A percentile compares a stretch with the other conserved stretches of the same genome.
Evolutionary conservation across 2,329 filamentous ascomycete species (phyloP).

Genomic region (Nemania bipapillata): DNA sequence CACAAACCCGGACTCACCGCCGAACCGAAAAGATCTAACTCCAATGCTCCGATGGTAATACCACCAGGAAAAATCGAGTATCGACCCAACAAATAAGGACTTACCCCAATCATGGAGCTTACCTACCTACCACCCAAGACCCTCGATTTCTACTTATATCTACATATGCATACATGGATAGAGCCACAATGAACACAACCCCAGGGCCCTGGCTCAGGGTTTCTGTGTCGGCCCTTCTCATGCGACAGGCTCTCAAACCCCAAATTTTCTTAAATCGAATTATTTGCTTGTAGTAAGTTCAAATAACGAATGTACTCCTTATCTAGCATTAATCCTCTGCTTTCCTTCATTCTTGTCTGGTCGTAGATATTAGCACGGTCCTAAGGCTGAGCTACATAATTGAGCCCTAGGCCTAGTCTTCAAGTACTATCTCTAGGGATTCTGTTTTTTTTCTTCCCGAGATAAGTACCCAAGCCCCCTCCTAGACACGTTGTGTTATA

Average conservation of each 20-base stretch:
- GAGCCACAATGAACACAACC: constrained; percentile 11
- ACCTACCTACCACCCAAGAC: not conserved
- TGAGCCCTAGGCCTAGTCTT: not conserved
- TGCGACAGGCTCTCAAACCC: constrained; percentile 15
- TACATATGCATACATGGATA: not conserved
- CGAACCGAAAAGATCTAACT: constrained; percentile 13
- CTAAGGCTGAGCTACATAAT: not conserved
- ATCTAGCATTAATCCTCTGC: not conserved
- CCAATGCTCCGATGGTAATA: not conserved
- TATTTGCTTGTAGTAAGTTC: not conserved
- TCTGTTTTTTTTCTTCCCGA: not conserved
- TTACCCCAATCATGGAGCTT: constrained; percentile 20
- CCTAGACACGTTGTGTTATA: not conserved
- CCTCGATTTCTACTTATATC: constrained; percentile 4
- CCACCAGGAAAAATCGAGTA: not conserved
- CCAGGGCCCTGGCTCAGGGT: constrained; percentile 13
- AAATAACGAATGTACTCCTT: not conserved
- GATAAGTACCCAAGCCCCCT: not conserved
- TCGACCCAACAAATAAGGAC: too few relatives aligned
- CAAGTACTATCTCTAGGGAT: too few relatives aligned
- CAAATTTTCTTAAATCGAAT: not conserved
- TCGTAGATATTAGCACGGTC: not conserved
- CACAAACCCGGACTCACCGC: constrained; percentile 31
- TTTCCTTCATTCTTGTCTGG: not conserved
- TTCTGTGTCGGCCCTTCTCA: constrained; percentile 2